A percentile compares a stretch with the other conserved stretches of the same genome.
Evolutionary conservation across 208 protist genomes (phyloP).

Genomic region (Acanthamoeba healyi): DNA sequence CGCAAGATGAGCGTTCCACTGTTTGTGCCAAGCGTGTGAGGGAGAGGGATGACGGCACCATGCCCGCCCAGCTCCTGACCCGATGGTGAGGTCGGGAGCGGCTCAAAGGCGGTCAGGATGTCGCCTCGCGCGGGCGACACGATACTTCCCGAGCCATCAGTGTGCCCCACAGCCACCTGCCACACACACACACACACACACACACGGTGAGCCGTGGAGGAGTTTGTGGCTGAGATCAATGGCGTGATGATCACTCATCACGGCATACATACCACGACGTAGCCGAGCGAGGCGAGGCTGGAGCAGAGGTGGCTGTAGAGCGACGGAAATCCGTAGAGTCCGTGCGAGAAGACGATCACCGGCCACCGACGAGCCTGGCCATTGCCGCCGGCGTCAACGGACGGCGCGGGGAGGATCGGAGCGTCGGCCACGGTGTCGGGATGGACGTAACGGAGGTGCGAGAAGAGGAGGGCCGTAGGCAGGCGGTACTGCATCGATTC

Average conservation of each 20-base stretch:
- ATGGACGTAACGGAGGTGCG: slow-evolving; percentile 36
- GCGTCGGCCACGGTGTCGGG: slow-evolving; percentile 10
- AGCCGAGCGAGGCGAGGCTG: slow-evolving; percentile 21
- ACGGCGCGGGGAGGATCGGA: not conserved
- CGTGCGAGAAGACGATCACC: slow-evolving; percentile 46
- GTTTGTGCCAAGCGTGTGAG: no score
- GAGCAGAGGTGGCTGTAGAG: slow-evolving; percentile 56
- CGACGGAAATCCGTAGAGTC: slow-evolving; percentile 56
- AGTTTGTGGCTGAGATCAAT: no score
- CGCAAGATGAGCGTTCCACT: no score
- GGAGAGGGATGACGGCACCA: not conserved
- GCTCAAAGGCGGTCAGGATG: slow-evolving; percentile 12
- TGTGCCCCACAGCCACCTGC: slow-evolving; percentile 67
- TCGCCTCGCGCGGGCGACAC: slow-evolving; percentile 7
- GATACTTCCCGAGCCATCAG: slow-evolving; percentile 35
- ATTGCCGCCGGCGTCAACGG: not conserved
- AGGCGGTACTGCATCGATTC: slow-evolving; percentile 53
- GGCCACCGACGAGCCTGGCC: not conserved
- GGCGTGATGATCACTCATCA: not conserved
- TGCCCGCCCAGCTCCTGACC: not conserved
- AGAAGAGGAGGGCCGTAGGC: slow-evolving; percentile 35
- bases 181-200: not conserved
- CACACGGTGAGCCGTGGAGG: no score
- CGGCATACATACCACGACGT: slow-evolving; percentile 24
- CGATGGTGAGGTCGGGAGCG: slow-evolving; percentile 10